These are phyloP conservation scores for Thielaviopsis musarum DNA, from an alignment of 2,329 filamentous ascomycete species.

Conservation along the genomic window DNA sequence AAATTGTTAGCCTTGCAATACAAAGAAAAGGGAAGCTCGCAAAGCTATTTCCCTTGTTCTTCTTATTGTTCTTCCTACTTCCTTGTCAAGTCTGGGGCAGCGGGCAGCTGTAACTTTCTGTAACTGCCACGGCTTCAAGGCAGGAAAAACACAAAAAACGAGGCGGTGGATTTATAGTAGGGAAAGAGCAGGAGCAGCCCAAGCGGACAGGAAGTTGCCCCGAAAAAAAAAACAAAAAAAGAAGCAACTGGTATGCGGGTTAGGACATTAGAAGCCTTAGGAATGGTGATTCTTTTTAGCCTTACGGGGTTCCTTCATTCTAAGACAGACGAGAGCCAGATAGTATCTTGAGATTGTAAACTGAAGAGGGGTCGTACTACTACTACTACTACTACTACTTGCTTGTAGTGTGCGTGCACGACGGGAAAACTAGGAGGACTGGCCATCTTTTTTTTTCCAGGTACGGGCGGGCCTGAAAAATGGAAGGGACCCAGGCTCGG, in stretches of 20 bases:
- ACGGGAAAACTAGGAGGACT: neutral
- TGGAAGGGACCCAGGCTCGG: neutral
- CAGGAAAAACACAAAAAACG: neutral
- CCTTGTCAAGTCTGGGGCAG: neutral
- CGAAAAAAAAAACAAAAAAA: too few species aligned
- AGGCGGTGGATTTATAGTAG: neutral
- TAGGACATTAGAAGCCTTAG: too few species aligned
- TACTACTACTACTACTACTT: neutral
- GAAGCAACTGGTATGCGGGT: too few species aligned
- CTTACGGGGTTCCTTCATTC: too few species aligned
- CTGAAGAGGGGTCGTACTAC: neutral
- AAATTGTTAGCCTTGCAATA: too few species aligned
- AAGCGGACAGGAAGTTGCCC: too few species aligned
- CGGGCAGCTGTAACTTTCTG: neutral
- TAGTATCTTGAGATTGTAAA: neutral
- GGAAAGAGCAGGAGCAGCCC: too few species aligned
- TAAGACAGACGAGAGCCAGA: neutral
- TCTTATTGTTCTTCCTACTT: neutral
- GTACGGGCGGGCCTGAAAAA: neutral
- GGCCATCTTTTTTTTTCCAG: too few species aligned
- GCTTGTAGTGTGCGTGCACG: neutral
- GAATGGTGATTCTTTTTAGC: too few species aligned
- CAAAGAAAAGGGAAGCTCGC: neutral
- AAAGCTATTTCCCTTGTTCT: neutral
- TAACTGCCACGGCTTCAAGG: neutral